Evolutionary conservation across 768 basidiomycete genomes (phyloP).

Genomic region (Dacryopinax spathularia): DNA sequence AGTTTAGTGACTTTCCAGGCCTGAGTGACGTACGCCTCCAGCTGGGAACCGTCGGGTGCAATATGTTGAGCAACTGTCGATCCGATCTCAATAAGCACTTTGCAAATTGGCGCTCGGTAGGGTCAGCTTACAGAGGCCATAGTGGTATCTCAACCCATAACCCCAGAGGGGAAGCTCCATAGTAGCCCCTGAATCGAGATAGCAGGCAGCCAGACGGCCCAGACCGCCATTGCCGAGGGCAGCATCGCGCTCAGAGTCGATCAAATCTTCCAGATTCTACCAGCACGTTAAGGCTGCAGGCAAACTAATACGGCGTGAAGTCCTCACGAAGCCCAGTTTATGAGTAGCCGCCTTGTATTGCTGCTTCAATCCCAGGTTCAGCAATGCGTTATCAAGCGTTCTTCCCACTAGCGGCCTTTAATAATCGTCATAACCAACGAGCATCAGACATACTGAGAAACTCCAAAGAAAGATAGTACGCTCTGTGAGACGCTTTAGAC

Average conservation of each 20-base stretch:
- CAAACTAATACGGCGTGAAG: neutral
- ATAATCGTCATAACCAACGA: conserved; percentile 28
- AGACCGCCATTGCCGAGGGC: conserved; percentile 91
- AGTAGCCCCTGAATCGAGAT: conserved; percentile 82
- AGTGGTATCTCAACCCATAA: conserved; percentile 66
- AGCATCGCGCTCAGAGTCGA: conserved; percentile 84
- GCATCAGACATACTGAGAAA: conserved; percentile 71
- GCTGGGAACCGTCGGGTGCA: conserved; percentile 60
- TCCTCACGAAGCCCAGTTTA: conserved; percentile 57
- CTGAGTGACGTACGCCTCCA: conserved; percentile 42
- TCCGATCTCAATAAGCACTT: conserved; percentile 38
- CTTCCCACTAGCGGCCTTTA: conserved; percentile 20
- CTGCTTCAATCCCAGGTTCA: conserved; percentile 77
- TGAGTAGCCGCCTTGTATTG: conserved; percentile 52
- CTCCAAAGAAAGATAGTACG: conserved; percentile 92
- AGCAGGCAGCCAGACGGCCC: conserved; percentile 93
- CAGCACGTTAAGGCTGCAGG: neutral
- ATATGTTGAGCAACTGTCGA: conserved; percentile 94
- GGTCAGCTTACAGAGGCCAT: neutral
- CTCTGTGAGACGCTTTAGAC: conserved; percentile 26
- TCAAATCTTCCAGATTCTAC: conserved; percentile 60
- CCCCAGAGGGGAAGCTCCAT: conserved; percentile 91
- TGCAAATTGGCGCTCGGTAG: neutral
- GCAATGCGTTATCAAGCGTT: conserved; percentile 48
- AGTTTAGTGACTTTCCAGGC: neutral